Evolutionary conservation across 116 monocot genomes (phyloP), one percentile per base, ranked within the genome.

Genomic region (Cymodocea nodosa): DNA sequence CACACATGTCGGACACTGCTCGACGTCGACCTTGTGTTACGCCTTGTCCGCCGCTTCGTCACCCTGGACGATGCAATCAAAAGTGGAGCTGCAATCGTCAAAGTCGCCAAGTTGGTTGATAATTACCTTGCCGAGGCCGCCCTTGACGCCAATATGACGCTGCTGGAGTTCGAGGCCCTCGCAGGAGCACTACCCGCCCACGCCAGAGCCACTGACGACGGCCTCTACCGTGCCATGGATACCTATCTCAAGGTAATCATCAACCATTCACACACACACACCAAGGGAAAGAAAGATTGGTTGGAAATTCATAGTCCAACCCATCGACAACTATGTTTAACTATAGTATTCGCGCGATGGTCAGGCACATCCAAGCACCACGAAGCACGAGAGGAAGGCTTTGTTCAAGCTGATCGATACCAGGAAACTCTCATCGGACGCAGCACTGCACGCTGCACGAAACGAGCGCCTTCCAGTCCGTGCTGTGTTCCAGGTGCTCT

Each of bases 391-490:
- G 62, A 78, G 73, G 72, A 84, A 82, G 76, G 60, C 60, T 0
- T 69, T 94, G 36, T 86, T 79, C 84, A 70, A 70, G 52, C 74
- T 94, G 48, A 78, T 94, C 55, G 93, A 94, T 70, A 73, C 82
- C 36, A 68, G 82, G 15, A 94, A 94, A 76, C 83, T 94, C 14
- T 73, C 86, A 0, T 63, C 84, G 50, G 93, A 94, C 64, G 89
- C 86, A 0, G 69, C 86, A 30, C 62, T 77, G 56, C 93, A 94
- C 30, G 93, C 93, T 22, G 70, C 82, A 20, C 86, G 84, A 69
- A 94, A 89, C 76, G 86, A 89, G 50, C 84, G 93, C 66, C 76
- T 94, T 56, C 93, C 93, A 0, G 76, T 94, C 37, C 83, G 93
- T 0, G 75, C 82, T 4, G 86, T 77, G 3, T 67, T 94, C 52